Evolutionary conservation across 2,329 filamentous ascomycete species (phyloP).

Genomic region (Salinomyces thailandicus): DNA sequence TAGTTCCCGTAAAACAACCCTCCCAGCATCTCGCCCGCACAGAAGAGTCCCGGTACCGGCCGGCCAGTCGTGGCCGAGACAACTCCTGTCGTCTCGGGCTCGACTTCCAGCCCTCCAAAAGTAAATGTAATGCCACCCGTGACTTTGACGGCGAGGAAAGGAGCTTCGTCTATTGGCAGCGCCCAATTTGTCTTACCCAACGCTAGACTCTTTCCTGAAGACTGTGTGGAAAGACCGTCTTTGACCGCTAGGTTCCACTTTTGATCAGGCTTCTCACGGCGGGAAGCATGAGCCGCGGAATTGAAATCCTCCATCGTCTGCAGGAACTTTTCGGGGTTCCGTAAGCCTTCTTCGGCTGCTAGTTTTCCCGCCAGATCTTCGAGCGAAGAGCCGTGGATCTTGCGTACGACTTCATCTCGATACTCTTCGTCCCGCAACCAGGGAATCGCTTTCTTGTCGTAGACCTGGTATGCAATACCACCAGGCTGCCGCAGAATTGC

Average conservation of each 20-base stretch:
- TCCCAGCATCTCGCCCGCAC: slow-evolving; percentile 56
- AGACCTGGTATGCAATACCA: slow-evolving; percentile 53
- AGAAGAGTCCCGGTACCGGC: slow-evolving; percentile 48
- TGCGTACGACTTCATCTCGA: slow-evolving; percentile 45
- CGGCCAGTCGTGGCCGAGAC: slow-evolving; percentile 32
- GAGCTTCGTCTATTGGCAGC: slow-evolving; percentile 44
- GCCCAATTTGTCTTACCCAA: slow-evolving; percentile 59
- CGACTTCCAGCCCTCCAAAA: slow-evolving; percentile 52
- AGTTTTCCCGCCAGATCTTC: slow-evolving; percentile 47
- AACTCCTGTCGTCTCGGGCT: slow-evolving; percentile 45
- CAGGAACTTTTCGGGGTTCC: slow-evolving; percentile 38
- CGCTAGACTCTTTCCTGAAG: slow-evolving; percentile 31
- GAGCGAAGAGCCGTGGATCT: slow-evolving; percentile 41
- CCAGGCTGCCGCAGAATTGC: slow-evolving; percentile 51
- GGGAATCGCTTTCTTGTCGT: slow-evolving; percentile 43
- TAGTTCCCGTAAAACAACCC: slow-evolving; percentile 55
- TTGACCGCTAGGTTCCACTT: slow-evolving; percentile 51
- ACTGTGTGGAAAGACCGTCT: slow-evolving; percentile 53
- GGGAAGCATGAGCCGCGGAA: slow-evolving; percentile 41
- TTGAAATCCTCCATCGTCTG: slow-evolving; percentile 48
- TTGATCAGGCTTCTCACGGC: slow-evolving; percentile 33
- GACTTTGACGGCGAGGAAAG: slow-evolving; percentile 54
- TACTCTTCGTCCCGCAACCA: slow-evolving; percentile 56
- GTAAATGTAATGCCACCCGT: slow-evolving; percentile 59
- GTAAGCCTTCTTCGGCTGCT: slow-evolving; percentile 35